These are phyloP conservation scores for Corylus americana DNA, from an alignment of 306 rosid species.

Conservation along the genomic window DNA sequence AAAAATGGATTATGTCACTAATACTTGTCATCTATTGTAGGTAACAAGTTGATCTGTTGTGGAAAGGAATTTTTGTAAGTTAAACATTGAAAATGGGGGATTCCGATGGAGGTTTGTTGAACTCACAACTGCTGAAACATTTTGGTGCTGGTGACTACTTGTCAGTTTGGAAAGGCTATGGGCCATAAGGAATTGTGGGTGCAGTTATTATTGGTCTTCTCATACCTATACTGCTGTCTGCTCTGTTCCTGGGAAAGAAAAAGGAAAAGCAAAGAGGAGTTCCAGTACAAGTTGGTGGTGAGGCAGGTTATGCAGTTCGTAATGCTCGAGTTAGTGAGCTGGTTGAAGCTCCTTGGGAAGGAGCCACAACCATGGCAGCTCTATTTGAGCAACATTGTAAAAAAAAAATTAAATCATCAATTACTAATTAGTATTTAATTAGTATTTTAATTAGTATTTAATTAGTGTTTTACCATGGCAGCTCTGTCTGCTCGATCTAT, in stretches of 20 bases:
- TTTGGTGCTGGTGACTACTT: slow-evolving; percentile 32
- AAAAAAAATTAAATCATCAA: not conserved
- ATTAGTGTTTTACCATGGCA: no score
- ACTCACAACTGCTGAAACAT: slow-evolving; percentile 28
- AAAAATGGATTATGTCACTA: not conserved
- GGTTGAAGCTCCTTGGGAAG: slow-evolving; percentile 73
- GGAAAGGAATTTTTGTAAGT: slow-evolving; percentile 7
- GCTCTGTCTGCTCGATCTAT: no score
- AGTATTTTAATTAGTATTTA: no score
- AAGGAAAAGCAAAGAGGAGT: slow-evolving; percentile 74
- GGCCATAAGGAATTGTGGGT: slow-evolving; percentile 53
- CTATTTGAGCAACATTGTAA: slow-evolving; percentile 81
- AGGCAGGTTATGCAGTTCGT: slow-evolving; percentile 69
- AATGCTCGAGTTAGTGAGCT: slow-evolving; percentile 55
- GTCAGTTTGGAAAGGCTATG: slow-evolving; percentile 50
- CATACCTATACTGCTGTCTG: slow-evolving; percentile 47
- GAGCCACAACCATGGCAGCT: slow-evolving; percentile 81
- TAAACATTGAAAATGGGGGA: slow-evolving; percentile 45
- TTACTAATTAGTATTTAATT: no score
- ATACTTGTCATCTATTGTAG: slow-evolving; percentile 10
- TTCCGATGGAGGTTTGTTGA: slow-evolving; percentile 30
- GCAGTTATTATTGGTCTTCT: slow-evolving; percentile 57
- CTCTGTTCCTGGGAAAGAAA: slow-evolving; percentile 55
- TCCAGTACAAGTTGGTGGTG: slow-evolving; percentile 64
- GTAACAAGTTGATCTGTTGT: slow-evolving; percentile 25